Base-by-base conservation (phyloP, 371 early-diverging fungal genomes). In the Mortierella sp. region DNA sequence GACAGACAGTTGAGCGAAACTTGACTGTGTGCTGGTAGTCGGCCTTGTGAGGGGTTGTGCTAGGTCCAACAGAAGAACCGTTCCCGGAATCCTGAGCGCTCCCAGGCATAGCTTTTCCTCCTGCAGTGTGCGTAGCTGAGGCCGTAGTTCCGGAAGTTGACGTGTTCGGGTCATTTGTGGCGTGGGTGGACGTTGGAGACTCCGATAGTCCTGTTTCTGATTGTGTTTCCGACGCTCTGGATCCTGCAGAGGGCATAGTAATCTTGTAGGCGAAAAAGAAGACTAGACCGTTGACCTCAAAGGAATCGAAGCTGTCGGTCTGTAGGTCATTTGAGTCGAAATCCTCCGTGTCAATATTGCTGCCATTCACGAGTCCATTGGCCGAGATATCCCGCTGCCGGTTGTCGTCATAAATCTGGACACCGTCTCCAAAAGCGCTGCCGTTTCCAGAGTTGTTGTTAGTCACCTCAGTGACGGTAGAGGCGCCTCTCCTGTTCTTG, bases 1-100 rank as follows among this genome's bases (percentile, higher is more conserved):
- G 92, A 87, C 98, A 98, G 24, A 96, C 95, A 8, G 93, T 91
- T 0, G 97, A 94, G 54, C 95, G 91, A 82, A 97, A 95, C 79
- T 96, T 96, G 54, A 96, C 89, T 5, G 95, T 92, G 0, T 93
- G 81, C 88, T 96, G 92, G 69, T 91, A 92, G 75, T 92, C 93
- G 28, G 93, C 93, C 74, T 90, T 88, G 73, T 74, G 80, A 13
- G 80, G 57, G 21, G 80, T 50, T 14, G 77, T 67, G 5, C 67
- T 57, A 28, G 80, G 67, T 40, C 48, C 28, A n/a, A 75, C 8
- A 19, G 75, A 48, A 3, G 26, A 34, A 31, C 50, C 76, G 31
- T 48, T 51, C 19, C 37, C 31, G 21, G 61, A 5, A 11, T 61
- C 31, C 2, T 13, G 34, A 16, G 19, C 19, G 61, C 37, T 6